Base-by-base conservation (phyloP, 345 rosid species). In the Turnera subulata region DNA sequence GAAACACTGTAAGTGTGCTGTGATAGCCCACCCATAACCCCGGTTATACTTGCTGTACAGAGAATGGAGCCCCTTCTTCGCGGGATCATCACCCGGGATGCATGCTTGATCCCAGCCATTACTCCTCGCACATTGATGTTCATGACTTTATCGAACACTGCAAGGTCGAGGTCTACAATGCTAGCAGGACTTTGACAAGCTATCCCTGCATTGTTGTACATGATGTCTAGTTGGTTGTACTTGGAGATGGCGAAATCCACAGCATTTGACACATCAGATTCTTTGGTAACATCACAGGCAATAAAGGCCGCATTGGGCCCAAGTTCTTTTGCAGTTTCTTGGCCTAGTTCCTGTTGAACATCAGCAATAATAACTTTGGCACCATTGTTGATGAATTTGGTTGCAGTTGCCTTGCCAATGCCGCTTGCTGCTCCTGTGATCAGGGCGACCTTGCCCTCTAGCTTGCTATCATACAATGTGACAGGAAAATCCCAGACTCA, bases 341-440 rank as follows among this genome's bases (percentile, higher is more conserved):
- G 57, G 25, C 96, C 96, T 1, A 72, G 67, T 55, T 77, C 69
- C 1, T 58, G 78, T 65, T 82, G 81, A 60, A 86, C 68, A 67
- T 91, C 95, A 37, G 95, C 95, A 39, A 91, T 72, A 56, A 88
- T 61, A 21, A 91, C 98, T 67, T 73, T 86, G 59, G 96, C 95
- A 32, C 98, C 96, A 51, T 86, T 75, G 43, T 71, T 59, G 61
- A 86, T 70, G 63, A 91, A 91, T 37, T 74, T 80, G 18, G 67
- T 61, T 6, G 98, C 89, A 2, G 98, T 74, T 18, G 81, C 95
- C 73, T 80, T 84, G 22, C 98, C 98, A 26, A 91, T 81, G 45
- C 96, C 96, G 54, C 82, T 79, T 40, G 96, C 98, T 65, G 84
- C 96, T 63, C 98, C 98, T 6, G 98, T 88, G 50, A 91, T 83